A percentile compares a stretch with the other conserved stretches of the same genome.
These are phyloP conservation scores for Saprolegnia parasitica DNA, from an alignment of 352 stramenopile species.

Conservation along the genomic window DNA sequence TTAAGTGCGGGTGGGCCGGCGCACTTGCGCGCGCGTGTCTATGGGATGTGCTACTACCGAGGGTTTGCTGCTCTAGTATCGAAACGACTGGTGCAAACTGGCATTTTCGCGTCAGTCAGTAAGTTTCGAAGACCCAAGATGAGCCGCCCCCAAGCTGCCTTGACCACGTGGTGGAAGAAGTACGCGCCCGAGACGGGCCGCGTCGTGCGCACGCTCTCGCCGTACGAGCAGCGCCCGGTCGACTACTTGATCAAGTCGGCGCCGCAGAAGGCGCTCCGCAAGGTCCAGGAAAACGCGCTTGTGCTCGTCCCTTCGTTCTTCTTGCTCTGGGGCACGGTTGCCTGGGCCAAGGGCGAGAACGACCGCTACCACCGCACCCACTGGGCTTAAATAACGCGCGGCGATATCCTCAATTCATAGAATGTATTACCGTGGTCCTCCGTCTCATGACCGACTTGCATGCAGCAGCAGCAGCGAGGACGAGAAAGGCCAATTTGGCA, in stretches of 20 bases:
- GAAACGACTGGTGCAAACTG: conserved; percentile 23
- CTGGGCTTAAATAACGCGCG: conserved; percentile 51
- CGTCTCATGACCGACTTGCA: background rate
- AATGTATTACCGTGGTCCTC: conserved; percentile 19
- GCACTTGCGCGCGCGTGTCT: background rate
- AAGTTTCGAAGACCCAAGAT: conserved; percentile 23
- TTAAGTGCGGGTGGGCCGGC: background rate
- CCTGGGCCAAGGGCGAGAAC: conserved; percentile 68
- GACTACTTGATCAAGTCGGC: conserved; percentile 64
- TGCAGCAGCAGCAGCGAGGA: too few species aligned
- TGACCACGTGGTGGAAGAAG: conserved; percentile 69
- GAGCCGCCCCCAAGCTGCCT: conserved; percentile 24
- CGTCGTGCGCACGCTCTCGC: conserved; percentile 64
- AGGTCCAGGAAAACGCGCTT: conserved; percentile 74
- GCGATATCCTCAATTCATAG: conserved; percentile 18
- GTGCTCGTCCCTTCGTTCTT: conserved; percentile 60
- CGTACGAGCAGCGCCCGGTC: conserved; percentile 61
- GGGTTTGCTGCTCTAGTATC: conserved; percentile 3
- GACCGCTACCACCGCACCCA: conserved; percentile 72
- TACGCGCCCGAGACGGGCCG: conserved; percentile 54
- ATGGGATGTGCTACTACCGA: background rate
- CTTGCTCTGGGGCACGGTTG: conserved; percentile 62
- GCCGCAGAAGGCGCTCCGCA: conserved; percentile 70
- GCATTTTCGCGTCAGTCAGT: conserved; percentile 13
- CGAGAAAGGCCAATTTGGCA: too few species aligned